phyloP scores from a whole-genome alignment of 208 protist species.

The Kentomonas sorsogonicus region DNA sequence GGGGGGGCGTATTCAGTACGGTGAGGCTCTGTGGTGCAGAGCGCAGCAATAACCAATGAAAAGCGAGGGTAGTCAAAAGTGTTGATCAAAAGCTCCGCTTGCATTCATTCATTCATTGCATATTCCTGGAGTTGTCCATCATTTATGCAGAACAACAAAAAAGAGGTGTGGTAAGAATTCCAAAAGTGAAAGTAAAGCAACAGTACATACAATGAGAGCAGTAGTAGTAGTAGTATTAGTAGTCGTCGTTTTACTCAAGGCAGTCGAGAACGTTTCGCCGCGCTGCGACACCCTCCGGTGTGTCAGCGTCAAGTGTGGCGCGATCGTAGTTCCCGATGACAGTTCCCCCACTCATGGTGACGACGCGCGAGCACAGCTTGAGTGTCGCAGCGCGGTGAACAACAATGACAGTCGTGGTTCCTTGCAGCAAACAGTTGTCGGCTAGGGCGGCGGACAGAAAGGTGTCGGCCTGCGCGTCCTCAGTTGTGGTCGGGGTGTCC shows the following conservation, averaged over 20 bases:
- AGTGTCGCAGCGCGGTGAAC: slow-evolving; percentile 94
- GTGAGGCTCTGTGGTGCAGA: too few species aligned
- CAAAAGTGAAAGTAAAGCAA: neutral
- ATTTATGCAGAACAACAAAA: neutral
- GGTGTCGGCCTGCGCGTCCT: slow-evolving; percentile 65
- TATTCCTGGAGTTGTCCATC: too few species aligned
- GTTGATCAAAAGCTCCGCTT: too few species aligned
- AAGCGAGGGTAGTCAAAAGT: too few species aligned
- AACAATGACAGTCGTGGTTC: slow-evolving; percentile 94
- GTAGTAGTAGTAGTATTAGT: neutral
- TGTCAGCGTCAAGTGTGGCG: neutral
- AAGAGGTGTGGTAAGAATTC: neutral
- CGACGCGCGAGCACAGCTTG: slow-evolving; percentile 79
- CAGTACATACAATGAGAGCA: neutral
- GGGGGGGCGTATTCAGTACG: too few species aligned
- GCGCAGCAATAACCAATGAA: too few species aligned
- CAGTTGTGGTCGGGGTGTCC: slow-evolving; percentile 78
- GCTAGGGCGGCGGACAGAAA: slow-evolving; percentile 83
- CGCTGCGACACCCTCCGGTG: too few species aligned
- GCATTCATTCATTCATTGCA: too few species aligned
- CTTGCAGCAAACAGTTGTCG: slow-evolving; percentile 65
- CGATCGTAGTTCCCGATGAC: neutral
- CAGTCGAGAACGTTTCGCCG: neutral
- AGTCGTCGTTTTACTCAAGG: neutral
- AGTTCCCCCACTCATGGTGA: slow-evolving; percentile 46